These are phyloP conservation scores for Eucalyptus curtisii DNA, from an alignment of 345 rosid species.

Conservation along the genomic window DNA sequence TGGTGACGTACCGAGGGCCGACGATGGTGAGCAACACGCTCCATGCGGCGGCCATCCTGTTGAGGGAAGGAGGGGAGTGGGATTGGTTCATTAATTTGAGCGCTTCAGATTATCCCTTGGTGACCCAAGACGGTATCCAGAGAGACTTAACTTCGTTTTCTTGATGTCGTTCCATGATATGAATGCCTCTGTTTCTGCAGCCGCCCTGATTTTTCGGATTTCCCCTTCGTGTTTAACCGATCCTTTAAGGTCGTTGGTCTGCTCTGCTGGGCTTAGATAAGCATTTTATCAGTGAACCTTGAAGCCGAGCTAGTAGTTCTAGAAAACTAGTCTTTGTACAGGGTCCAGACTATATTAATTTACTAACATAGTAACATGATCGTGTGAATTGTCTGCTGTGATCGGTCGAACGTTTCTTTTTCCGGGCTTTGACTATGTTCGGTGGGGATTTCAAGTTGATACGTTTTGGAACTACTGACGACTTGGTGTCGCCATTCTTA, in stretches of 20 bases:
- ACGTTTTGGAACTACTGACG: neutral
- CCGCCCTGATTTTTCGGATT: neutral
- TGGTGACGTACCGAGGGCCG: constrained; percentile 85
- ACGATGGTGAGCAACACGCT: constrained; percentile 94
- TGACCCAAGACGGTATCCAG: constrained; percentile 79
- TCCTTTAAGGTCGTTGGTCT: neutral
- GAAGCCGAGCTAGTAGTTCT: neutral
- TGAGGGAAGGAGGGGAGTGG: constrained; percentile 75
- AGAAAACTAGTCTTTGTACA: neutral
- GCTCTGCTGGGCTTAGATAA: neutral
- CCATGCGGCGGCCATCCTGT: constrained; percentile 71
- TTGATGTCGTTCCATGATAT: neutral
- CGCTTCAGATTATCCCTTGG: constrained; percentile 87
- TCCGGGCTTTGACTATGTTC: neutral
- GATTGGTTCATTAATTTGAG: constrained; percentile 93
- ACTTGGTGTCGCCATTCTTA: neutral
- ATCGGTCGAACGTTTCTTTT: neutral
- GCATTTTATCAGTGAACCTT: neutral
- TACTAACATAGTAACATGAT: neutral
- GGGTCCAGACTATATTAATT: neutral
- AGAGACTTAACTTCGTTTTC: neutral
- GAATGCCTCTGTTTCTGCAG: neutral
- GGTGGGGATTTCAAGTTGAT: neutral
- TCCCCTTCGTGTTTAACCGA: neutral
- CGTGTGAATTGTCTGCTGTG: neutral